A percentile compares a stretch with the other conserved stretches of the same genome.
Conservation (phyloP, 768 basidiomycete genomes). For the Tricholoma hemisulphureum region DNA sequence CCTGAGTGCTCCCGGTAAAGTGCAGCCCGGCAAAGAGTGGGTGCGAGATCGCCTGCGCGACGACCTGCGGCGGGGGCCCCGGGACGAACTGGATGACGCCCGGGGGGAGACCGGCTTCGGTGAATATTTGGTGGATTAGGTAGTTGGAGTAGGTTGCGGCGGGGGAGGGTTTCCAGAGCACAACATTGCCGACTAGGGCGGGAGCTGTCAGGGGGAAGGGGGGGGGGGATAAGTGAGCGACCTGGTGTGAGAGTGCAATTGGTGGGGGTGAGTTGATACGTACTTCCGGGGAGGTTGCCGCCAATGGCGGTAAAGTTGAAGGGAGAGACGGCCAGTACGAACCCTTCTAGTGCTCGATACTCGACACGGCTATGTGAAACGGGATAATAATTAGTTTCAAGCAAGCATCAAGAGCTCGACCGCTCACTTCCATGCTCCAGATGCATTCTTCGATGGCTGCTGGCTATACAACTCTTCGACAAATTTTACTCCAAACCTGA, state of each 20-base stretch:
- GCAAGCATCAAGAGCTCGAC: not conserved
- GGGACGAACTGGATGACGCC: conserved; percentile 98
- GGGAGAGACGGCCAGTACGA: conserved; percentile 95
- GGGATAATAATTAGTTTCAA: conserved; percentile 5
- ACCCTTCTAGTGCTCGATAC: conserved; percentile 97
- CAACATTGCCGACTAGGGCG: conserved; percentile 91
- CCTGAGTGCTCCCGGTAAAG: conserved; percentile 93
- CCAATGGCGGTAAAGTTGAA: conserved; percentile 99
- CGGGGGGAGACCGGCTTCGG: conserved; percentile 91
- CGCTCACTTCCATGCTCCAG: conserved; percentile 94
- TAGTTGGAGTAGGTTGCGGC: conserved; percentile 95
- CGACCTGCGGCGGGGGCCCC: conserved; percentile 81
- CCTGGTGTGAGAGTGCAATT: too few relatives aligned
- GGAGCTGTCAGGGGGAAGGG: conserved; percentile 50
- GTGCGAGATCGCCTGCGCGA: conserved; percentile 79
- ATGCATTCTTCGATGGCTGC: conserved; percentile 84
- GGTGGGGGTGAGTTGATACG: not conserved
- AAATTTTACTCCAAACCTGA: conserved; percentile 95
- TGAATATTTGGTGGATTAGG: conserved; percentile 83
- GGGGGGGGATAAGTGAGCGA: not conserved
- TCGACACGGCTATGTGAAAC: conserved; percentile 71
- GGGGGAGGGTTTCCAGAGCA: conserved; percentile 97
- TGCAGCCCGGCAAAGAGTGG: conserved; percentile 83
- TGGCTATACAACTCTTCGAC: conserved; percentile 92
- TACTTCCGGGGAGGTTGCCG: conserved; percentile 79